Evolutionary conservation across 2,329 filamentous ascomycete genomes (phyloP), one percentile per base, ranked within the genome.

Genomic region (Xenoacremonium recifei): DNA sequence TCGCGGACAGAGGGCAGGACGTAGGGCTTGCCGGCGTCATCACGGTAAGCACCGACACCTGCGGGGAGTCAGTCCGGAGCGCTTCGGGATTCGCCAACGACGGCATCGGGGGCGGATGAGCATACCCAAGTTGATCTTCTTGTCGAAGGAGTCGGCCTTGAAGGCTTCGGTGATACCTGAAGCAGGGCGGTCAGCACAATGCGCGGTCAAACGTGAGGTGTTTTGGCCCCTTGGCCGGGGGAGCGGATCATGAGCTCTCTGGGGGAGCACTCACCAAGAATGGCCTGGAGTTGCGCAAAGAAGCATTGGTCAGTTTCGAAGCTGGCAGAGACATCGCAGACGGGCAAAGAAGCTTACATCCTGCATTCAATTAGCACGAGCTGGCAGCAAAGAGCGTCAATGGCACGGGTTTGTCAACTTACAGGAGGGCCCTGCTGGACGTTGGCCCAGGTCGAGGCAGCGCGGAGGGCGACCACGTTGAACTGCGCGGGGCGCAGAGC

Each of bases 151-250:
- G 69, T 99, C 93, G 70, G 91, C 91, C 80, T 97, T 99, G 87
- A 93, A 99, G 48, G 93, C 93, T 76, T 99, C 93, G 51, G 93
- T 97, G 73, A 99, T 90, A 68, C 88, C 86, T 85, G n/a, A n/a
- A 39, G 17, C 40, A 19, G 23, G 9, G 3, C 18, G 44, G 49
- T 62, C 59, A 63, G 58, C 31, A 25, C 42, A 37, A 45, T 46
- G 32, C 39, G 33, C 35, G 23, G 33, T 31, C 13, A 38, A 16
- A 21, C 11, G 7, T 49, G 42, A 41, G 21, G 33, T 37, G 42
- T 46, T 51, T 49, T 42, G 30, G 13, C 35, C 40, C 43, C 29
- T 21, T 35, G 13, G 21, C 41, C 29, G 47, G 44, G 35, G 37
- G 18, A 42, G 44, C 36, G 43, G 41, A 49, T 49, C 38, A 39